Conservation (phyloP, 2,329 filamentous ascomycete species). For the Hymenoscyphus scutula region DNA sequence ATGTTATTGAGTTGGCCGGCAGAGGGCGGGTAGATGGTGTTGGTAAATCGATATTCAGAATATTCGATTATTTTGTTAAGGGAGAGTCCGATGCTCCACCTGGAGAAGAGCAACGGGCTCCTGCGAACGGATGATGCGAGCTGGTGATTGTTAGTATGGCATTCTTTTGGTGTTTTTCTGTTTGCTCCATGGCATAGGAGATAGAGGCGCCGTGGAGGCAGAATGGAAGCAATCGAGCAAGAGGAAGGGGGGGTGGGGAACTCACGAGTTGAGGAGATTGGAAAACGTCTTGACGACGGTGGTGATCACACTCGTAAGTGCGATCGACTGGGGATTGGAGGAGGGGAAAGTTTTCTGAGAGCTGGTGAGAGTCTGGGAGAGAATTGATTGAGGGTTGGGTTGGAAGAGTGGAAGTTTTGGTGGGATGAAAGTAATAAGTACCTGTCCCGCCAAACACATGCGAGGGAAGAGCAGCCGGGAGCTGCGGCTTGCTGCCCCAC, state of each 20-base stretch:
- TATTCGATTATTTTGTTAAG: slow-evolving; percentile 52
- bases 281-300: slow-evolving; percentile 92
- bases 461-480: background rate
- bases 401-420: slow-evolving; percentile 11
- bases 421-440: slow-evolving; percentile 7
- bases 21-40: slow-evolving; percentile 21
- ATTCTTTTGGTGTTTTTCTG: background rate
- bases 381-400: slow-evolving; percentile 8
- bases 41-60: slow-evolving; percentile 32
- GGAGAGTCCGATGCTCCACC: slow-evolving; percentile 74
- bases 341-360: slow-evolving; percentile 4
- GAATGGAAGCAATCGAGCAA: background rate
- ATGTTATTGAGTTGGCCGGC: too few relatives aligned
- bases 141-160: slow-evolving; percentile 45
- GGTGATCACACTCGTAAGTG: slow-evolving; percentile 37
- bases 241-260: slow-evolving; percentile 28
- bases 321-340: slow-evolving; percentile 27
- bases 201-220: slow-evolving; percentile 11
- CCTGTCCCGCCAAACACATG: slow-evolving; percentile 1
- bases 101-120: slow-evolving; percentile 89
- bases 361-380: background rate
- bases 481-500: slow-evolving; percentile 3
- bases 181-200: too few relatives aligned
- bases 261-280: slow-evolving; percentile 96
- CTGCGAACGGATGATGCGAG: slow-evolving; percentile 93